A percentile compares a stretch with the other conserved stretches of the same genome.
These are phyloP conservation scores for Ambispora gerdemannii DNA, from an alignment of 192 early-diverging fungal genomes.

Conservation along the genomic window DNA sequence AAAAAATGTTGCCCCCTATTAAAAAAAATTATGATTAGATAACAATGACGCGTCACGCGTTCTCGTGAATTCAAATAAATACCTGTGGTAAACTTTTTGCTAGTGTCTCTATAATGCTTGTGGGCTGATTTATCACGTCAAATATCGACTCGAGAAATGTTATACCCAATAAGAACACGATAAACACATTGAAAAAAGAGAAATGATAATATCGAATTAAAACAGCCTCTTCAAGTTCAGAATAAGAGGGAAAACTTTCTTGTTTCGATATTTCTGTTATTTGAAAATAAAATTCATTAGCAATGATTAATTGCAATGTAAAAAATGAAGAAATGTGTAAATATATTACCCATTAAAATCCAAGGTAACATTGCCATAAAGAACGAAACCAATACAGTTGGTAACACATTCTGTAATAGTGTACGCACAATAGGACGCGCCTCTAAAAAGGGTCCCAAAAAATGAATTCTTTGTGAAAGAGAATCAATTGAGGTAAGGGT, in stretches of 20 bases:
- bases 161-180: slow-evolving; percentile 58
- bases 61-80: background rate
- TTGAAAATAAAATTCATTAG: slow-evolving; percentile 2
- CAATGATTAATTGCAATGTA: background rate
- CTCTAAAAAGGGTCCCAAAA: slow-evolving; percentile 46
- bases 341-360: slow-evolving; percentile 49
- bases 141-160: slow-evolving; percentile 53
- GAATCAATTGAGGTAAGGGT: slow-evolving; percentile 52
- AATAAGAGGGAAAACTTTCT: slow-evolving; percentile 55
- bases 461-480: slow-evolving; percentile 44
- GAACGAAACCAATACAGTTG: slow-evolving; percentile 54
- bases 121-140: slow-evolving; percentile 46
- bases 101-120: slow-evolving; percentile 47
- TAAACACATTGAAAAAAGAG: slow-evolving; percentile 60
- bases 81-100: slow-evolving; percentile 45
- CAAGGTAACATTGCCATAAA: slow-evolving; percentile 54
- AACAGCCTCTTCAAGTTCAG: slow-evolving; percentile 52
- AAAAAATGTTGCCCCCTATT: slow-evolving; percentile 57
- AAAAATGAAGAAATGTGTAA: background rate
- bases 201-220: slow-evolving; percentile 58
- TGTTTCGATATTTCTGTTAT: slow-evolving; percentile 54
- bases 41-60: background rate
- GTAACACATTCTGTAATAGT: slow-evolving; percentile 54
- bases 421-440: slow-evolving; percentile 42
- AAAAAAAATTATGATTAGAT: background rate